These are phyloP conservation scores for Plantago elongata DNA, from an alignment of 257 asterid genomes.

Conservation along the genomic window DNA sequence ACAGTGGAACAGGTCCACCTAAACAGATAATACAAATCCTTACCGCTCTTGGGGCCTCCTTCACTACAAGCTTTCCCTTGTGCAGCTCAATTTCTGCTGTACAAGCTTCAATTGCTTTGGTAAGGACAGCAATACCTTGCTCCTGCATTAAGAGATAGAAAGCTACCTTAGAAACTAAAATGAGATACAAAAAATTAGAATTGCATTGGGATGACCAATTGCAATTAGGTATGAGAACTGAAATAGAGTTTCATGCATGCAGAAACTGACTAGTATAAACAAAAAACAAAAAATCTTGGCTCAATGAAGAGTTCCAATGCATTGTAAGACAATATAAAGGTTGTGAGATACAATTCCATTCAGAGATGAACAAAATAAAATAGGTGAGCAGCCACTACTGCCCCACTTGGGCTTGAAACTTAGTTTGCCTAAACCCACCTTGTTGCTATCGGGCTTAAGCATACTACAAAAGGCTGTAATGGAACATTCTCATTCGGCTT, in stretches of 20 bases:
- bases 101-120: conserved; percentile 87
- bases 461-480: too few species aligned
- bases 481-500: too few species aligned
- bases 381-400: too few species aligned
- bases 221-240: background rate
- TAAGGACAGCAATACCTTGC: conserved; percentile 81
- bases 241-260: background rate
- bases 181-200: background rate
- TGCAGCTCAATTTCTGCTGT: conserved; percentile 64
- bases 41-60: conserved; percentile 94
- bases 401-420: too few species aligned
- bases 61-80: conserved; percentile 83
- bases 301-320: too few species aligned
- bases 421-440: too few species aligned
- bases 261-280: too few species aligned
- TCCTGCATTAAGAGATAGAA: conserved; percentile 45
- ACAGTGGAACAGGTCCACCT: background rate
- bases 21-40: conserved; percentile 26
- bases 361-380: too few species aligned
- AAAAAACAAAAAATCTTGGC: too few species aligned
- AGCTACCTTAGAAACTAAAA: conserved; percentile 6
- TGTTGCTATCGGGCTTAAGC: too few species aligned
- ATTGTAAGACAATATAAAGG: background rate
- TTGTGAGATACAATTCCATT: too few species aligned
- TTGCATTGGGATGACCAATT: background rate